These are phyloP conservation scores for Rhodomyrtus tomentosa DNA, from an alignment of 345 rosid genomes.

Conservation along the genomic window DNA sequence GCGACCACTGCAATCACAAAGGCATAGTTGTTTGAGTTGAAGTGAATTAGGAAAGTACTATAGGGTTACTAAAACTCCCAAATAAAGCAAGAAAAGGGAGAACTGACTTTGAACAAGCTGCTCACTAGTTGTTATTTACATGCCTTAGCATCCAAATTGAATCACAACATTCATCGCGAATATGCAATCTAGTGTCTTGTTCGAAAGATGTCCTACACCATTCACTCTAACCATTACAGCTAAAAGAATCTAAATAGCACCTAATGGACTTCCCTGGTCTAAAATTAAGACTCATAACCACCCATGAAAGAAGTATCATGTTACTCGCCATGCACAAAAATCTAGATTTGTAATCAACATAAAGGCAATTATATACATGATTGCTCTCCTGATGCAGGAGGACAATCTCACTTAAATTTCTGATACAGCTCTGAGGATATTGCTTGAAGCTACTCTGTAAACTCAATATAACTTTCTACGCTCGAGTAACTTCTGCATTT, in stretches of 20 bases:
- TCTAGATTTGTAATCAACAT: neutral
- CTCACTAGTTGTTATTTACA: neutral
- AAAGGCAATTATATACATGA: neutral
- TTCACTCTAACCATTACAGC: neutral
- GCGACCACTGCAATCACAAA: neutral
- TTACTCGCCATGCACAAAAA: neutral
- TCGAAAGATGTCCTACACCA: neutral
- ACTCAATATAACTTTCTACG: neutral
- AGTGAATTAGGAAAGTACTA: neutral
- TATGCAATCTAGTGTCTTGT: neutral
- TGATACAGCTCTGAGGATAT: neutral
- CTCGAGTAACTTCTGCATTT: neutral
- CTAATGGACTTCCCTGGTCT: neutral
- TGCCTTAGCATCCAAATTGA: neutral
- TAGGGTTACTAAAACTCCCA: neutral
- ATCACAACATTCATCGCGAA: neutral
- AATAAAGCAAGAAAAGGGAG: neutral
- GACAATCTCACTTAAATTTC: neutral
- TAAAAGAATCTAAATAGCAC: neutral
- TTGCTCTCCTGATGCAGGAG: neutral
- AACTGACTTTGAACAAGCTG: neutral
- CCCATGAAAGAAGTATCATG: neutral
- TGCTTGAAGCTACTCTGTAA: neutral
- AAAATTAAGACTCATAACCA: neutral
- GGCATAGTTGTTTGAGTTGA: neutral